Evolutionary conservation across 345 rosid genomes (phyloP), one percentile per base, ranked within the genome.

Genomic region (Rubroshorea leprosula): DNA sequence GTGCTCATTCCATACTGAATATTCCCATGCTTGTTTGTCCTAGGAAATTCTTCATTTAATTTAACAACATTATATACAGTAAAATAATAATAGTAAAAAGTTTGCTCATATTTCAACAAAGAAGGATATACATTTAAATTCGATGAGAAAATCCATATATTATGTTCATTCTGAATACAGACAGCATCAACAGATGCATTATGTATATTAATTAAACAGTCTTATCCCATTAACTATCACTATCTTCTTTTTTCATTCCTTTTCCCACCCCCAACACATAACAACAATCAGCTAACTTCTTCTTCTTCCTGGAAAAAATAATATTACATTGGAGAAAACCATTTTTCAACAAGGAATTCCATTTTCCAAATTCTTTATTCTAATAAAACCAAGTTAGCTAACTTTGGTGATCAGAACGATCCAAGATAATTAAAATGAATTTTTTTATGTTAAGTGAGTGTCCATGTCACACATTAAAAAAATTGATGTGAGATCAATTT

Each of bases 361-460:
- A 31, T 20, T 21, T 44, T 46, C 52, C 57, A 48, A 67, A 49
- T 68, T 74, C 41, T 73, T 69, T 68, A 66, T 49, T 67, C 35
- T 21, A 51, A 70, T 60, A 47, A 68, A 72, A 65, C 53, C 75
- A 76, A 58, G 26, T 18, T 61, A 51, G 57, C 63, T 68, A 74
- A 74, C 79, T 80, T 76, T 71, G 53, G 53, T 71, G 68, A 70
- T 74, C 53, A 65, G 63, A 63, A 24, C 18, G 44, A 19, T 31
- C 57, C 54, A 45, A 65, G n/a, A n/a, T n/a, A n/a, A 66, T 52
- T 44, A 23, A 56, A 67, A 71, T 54, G 44, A 60, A 16, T 6
- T 10, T 11, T 10, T 11, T 63, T 60, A 58, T 72, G 82, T 74
- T 75, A n/a, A 75, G 81, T 79, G 84, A 81, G 72, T 77, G 81